Percentiles rank a stretch among this genome's conserved stretches.
Evolutionary conservation across 1,139 yeast genomes (phyloP).

Genomic region (Hyphopichia buzzinii): DNA sequence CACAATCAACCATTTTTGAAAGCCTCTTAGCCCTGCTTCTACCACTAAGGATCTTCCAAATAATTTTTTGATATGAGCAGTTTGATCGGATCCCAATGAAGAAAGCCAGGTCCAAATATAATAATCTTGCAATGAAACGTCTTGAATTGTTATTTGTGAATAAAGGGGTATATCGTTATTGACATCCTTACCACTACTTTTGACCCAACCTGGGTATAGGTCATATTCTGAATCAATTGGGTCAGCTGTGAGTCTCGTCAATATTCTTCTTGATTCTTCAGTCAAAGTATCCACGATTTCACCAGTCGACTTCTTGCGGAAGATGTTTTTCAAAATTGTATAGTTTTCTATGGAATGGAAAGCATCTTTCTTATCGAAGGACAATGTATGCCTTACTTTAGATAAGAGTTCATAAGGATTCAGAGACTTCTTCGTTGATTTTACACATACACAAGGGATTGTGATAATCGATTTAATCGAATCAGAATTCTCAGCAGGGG

Average conservation of each 20-base stretch:
- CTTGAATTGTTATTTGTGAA: constrained; percentile 53
- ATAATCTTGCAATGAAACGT: constrained; percentile 79
- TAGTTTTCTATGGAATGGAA: constrained; percentile 79
- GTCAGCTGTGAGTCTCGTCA: constrained; percentile 54
- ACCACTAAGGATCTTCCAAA: constrained; percentile 82
- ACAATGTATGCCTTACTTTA: constrained; percentile 62
- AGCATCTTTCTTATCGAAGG: constrained; percentile 66
- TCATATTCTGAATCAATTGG: constrained; percentile 38
- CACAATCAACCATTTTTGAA: constrained; percentile 79
- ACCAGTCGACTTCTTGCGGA: constrained; percentile 55
- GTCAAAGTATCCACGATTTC: constrained; percentile 67
- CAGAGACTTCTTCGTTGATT: constrained; percentile 59
- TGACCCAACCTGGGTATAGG: constrained; percentile 48
- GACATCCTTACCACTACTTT: constrained; percentile 11
- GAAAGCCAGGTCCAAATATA: constrained; percentile 92
- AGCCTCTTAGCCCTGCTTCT: constrained; percentile 70
- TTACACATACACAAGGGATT: constrained; percentile 62
- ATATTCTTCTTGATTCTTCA: constrained; percentile 67
- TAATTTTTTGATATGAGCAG: constrained; percentile 57
- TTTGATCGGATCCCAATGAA: constrained; percentile 72
- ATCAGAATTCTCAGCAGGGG: constrained; percentile 48
- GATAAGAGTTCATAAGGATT: constrained; percentile 42
- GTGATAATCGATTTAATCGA: constrained; percentile 39
- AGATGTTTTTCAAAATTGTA: constrained; percentile 68
- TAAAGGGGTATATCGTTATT: constrained; percentile 33